Base-by-base conservation (phyloP, 2,329 filamentous ascomycete genomes). In the Aureobasidium melanogenum region DNA sequence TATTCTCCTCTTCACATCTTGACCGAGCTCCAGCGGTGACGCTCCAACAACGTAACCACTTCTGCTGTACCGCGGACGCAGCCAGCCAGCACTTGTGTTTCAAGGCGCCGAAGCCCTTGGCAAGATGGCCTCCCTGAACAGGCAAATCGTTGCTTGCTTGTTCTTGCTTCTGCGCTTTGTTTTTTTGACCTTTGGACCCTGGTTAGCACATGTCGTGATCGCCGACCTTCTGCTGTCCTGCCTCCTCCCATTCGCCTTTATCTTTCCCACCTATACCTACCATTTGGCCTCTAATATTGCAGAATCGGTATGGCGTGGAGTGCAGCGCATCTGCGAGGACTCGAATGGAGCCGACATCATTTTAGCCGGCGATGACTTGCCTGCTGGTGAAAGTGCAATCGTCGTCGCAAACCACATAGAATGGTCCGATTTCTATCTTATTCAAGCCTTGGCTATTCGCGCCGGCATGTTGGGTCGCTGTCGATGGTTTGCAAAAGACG, bases 381-480 rank as follows among this genome's bases (percentile, higher is more conserved):
- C 81, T 1, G 60, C 63, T 12, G 76, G 75, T n/a, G 84, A 87
- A 71, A 83, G 80, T 28, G 83, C 82, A 59, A 79, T 87, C 58
- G 80, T 86, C 34, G 73, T 86, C 58, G 75, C 79, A 59, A 85
- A 86, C 69, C 84, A 86, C 71, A 79, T 84, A 41, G 77, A 76
- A 56, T 86, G 83, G 84, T 76, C 78, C 61, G 84, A 86, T 70
- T 85, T 87, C 68, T 87, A 85, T 73, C 79, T 85, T 76, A 82
- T 86, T 64, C 83, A 87, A 71, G 78, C 79, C 39, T 71, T 85
- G 44, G 83, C 83, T 15, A 66, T 79, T 51, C 74, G 74, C 44
- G 72, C 80, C 14, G 77, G 76, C 60, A 87, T 87, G 84, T 76
- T 86, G 8, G 76, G 80, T n/a, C 76, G 81, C 55, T 85, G 81